phyloP scores from a whole-genome alignment of 352 stramenopile genomes.

The Bremia lactucae region DNA sequence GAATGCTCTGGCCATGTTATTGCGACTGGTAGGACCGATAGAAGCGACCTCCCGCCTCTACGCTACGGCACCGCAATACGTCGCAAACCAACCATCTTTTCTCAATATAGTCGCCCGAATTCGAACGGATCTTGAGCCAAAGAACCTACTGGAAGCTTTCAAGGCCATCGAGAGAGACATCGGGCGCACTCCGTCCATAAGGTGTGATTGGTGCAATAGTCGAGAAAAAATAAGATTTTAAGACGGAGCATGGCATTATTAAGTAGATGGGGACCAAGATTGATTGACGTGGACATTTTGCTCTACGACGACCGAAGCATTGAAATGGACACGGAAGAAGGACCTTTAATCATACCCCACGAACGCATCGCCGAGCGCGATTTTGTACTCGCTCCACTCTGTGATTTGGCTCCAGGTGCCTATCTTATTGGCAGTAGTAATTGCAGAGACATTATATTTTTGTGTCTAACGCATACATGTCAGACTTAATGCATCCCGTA shows the following conservation, averaged over 20 bases:
- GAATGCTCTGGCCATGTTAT: conserved; percentile 42
- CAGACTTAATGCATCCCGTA: conserved; percentile 67
- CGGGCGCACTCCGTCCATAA: conserved; percentile 61
- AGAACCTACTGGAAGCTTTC: conserved; percentile 67
- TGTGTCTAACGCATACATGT: background rate
- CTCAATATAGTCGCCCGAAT: conserved; percentile 89
- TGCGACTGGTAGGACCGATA: conserved; percentile 29
- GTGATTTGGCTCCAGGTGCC: conserved; percentile 77
- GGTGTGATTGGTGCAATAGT: conserved; percentile 19
- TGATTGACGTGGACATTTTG: conserved; percentile 94
- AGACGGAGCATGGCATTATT: background rate
- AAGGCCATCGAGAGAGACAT: conserved; percentile 88
- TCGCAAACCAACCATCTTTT: conserved; percentile 91
- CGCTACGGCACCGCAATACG: conserved; percentile 89
- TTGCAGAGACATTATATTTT: background rate
- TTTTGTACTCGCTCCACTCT: conserved; percentile 95
- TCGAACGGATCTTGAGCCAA: conserved; percentile 65
- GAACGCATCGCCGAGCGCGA: conserved; percentile 89
- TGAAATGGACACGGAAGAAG: conserved; percentile 48
- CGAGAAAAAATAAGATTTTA: background rate
- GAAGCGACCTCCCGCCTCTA: conserved; percentile 87
- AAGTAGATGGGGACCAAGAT: conserved; percentile 83
- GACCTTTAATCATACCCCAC: conserved; percentile 90
- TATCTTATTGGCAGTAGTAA: background rate
- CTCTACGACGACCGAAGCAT: conserved; percentile 82